Evolutionary conservation across 129 eudicot species (phyloP).

Genomic region (Arctium minus): DNA sequence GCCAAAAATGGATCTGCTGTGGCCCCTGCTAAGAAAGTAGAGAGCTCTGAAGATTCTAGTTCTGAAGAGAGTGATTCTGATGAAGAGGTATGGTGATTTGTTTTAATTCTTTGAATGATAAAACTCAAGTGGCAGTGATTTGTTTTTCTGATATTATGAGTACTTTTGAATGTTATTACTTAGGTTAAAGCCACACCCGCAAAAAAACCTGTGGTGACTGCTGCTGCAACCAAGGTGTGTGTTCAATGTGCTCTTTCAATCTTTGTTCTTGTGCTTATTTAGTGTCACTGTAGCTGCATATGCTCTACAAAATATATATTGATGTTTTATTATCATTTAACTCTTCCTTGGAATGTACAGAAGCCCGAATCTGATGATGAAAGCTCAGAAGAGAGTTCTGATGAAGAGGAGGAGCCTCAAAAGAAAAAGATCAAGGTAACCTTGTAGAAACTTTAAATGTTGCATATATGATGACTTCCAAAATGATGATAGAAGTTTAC

Average conservation of each 20-base stretch:
- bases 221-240: slow-evolving; percentile 25
- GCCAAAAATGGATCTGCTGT: slow-evolving; percentile 35
- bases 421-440: slow-evolving; percentile 39
- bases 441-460: background rate
- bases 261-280: background rate
- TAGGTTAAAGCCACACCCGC: slow-evolving; percentile 26
- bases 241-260: background rate
- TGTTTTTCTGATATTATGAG: background rate
- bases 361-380: slow-evolving; percentile 16
- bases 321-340: background rate
- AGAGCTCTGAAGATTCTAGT: slow-evolving; percentile 47
- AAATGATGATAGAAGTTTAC: background rate
- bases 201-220: slow-evolving; percentile 18
- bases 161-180: background rate
- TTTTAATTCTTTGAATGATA: background rate
- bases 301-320: too few relatives aligned
- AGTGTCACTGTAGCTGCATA: background rate
- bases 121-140: background rate
- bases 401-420: slow-evolving; percentile 62
- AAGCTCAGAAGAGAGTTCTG: slow-evolving; percentile 27
- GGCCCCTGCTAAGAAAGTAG: slow-evolving; percentile 28
- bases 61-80: slow-evolving; percentile 57
- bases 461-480: too few relatives aligned
- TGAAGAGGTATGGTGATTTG: slow-evolving; percentile 24
- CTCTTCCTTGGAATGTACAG: background rate